phyloP scores from a whole-genome alignment of 2,329 filamentous ascomycete genomes.

The Penicillium capsulatum region DNA sequence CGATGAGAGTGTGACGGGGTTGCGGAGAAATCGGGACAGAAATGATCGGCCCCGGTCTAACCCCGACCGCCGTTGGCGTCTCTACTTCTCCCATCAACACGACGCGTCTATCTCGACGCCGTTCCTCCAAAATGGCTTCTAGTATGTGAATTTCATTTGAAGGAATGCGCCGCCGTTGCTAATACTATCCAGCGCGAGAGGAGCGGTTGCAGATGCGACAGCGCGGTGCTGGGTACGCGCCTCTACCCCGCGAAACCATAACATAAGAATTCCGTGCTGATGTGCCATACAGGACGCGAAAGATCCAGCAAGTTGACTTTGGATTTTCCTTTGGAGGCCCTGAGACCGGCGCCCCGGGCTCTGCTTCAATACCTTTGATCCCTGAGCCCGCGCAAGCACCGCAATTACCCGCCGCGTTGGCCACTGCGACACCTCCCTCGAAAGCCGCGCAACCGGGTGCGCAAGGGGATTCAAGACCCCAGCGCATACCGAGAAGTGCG shows the following conservation, averaged over 20 bases:
- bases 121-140: slow-evolving; percentile 37
- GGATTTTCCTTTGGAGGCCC: slow-evolving; percentile 46
- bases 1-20: slow-evolving; percentile 6
- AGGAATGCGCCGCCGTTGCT: too few relatives aligned
- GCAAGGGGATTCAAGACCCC: slow-evolving; percentile 5
- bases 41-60: slow-evolving; percentile 20
- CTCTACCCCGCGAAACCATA: slow-evolving; percentile 26
- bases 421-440: slow-evolving; percentile 12
- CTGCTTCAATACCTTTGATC: slow-evolving; percentile 23
- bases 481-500: slow-evolving; percentile 31
- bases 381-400: slow-evolving; percentile 18
- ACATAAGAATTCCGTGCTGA: slow-evolving; percentile 18
- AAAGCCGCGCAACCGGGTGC: slow-evolving; percentile 16
- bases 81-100: slow-evolving; percentile 23
- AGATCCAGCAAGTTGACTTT: slow-evolving; percentile 48
- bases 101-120: slow-evolving; percentile 34
- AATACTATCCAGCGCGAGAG: slow-evolving; percentile 43
- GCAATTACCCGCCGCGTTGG: slow-evolving; percentile 15
- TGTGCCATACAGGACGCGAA: slow-evolving; percentile 41
- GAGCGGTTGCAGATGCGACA: slow-evolving; percentile 55
- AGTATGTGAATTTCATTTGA: slow-evolving; percentile 33
- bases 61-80: slow-evolving; percentile 18
- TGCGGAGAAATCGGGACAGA: slow-evolving; percentile 27
- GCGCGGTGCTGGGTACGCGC: slow-evolving; percentile 54
- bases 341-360: slow-evolving; percentile 18